These are phyloP conservation scores for Gaertneriomyces semiglobifer DNA, from an alignment of 192 early-diverging fungal species.

Conservation along the genomic window DNA sequence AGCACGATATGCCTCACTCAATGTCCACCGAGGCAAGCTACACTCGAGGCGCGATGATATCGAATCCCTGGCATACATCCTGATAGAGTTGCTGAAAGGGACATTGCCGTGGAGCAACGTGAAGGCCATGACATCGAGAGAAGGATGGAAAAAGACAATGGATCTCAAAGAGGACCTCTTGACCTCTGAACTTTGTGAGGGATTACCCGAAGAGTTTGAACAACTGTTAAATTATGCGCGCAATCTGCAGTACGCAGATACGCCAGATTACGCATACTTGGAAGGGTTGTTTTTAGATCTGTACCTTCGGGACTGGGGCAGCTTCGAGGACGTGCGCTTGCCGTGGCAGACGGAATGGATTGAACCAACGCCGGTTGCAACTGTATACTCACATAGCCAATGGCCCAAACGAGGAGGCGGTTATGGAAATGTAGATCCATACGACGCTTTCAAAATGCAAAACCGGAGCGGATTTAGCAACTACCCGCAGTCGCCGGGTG, in stretches of 20 bases:
- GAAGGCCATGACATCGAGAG: slow-evolving; percentile 28
- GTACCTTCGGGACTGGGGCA: not conserved
- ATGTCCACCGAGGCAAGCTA: slow-evolving; percentile 41
- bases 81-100: slow-evolving; percentile 40
- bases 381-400: too few relatives aligned
- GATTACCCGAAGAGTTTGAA: slow-evolving; percentile 36
- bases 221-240: slow-evolving; percentile 38
- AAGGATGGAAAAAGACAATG: slow-evolving; percentile 45
- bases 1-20: slow-evolving; percentile 44
- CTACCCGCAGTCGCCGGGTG: too few relatives aligned
- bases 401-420: too few relatives aligned
- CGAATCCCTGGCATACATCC: slow-evolving; percentile 39
- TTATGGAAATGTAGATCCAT: too few relatives aligned
- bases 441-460: too few relatives aligned
- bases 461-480: too few relatives aligned
- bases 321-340: too few relatives aligned
- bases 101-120: slow-evolving; percentile 41
- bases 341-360: too few relatives aligned
- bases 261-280: slow-evolving; percentile 37
- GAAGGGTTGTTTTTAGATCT: slow-evolving; percentile 34
- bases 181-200: slow-evolving; percentile 28
- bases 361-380: too few relatives aligned
- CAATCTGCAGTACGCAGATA: slow-evolving; percentile 34
- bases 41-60: slow-evolving; percentile 47
- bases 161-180: slow-evolving; percentile 31